Base-by-base conservation (phyloP, 805 yeast species). In the Cyberlindnera samutprakarnensis region DNA sequence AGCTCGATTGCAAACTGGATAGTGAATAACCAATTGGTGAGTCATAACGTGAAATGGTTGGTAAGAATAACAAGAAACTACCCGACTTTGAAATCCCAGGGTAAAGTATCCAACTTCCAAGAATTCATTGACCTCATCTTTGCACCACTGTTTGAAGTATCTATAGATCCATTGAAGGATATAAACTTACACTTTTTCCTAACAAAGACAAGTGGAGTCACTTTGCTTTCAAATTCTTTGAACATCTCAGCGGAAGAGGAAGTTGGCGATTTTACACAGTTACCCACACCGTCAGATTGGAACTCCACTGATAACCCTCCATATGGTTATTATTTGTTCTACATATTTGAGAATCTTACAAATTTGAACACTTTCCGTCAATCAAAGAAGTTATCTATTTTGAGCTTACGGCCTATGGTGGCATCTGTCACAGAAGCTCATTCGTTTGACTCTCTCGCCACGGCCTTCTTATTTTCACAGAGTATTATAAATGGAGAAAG, bases 21-120 rank as follows among this genome's bases (percentile, higher is more conserved):
- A 7, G 42, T 50, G 7, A 53, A 48, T 34, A 56, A 64, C 49
- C 55, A 57, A 35, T 39, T 62, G 9, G 51, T 61, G 1, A 60
- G 66, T 18, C 57, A 60, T 31, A 62, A 62, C 31, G 51, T 62
- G 11, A 57, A 59, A 14, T 62, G 66, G 66, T 49, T 56, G 21
- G 48, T 62, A 5, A 51, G 56, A 28, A 43, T 62, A 3, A 46
- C 56, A 18, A 53, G 66, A 36, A 43, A 47, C 28, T 62, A 49
- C 24, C 27, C 57, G 0, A 37, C 45, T 7, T 39, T 61, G 22
- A 51, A 36, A 26, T 24, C 34, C 6, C 7, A 33, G 0, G 44
- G 46, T 0, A 35, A 31, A n/a, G 54, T 59, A 3, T 8, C 24
- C 2, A 36, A 31, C 23, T 62, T 61, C 25, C 56, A 56, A 37